Conservation (phyloP, 1,284 basidiomycete species). For the Boletellus deceptivus region DNA sequence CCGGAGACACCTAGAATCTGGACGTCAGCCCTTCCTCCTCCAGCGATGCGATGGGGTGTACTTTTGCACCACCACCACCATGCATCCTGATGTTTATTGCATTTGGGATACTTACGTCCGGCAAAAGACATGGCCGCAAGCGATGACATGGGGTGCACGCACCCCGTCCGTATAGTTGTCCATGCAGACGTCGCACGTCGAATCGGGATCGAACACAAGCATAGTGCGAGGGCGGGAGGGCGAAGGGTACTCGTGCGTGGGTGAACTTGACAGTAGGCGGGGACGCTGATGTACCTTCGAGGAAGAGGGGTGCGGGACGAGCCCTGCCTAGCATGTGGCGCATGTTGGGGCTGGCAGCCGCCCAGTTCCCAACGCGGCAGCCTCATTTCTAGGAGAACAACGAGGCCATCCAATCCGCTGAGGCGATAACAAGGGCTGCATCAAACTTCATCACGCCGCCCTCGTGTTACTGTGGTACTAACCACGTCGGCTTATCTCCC, state of each 20-base stretch:
- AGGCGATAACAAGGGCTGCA: too few relatives aligned
- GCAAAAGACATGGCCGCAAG: conserved; percentile 19
- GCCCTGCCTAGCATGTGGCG: background rate
- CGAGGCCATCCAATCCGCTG: background rate
- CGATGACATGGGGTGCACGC: conserved; percentile 8
- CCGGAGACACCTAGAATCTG: conserved; percentile 7
- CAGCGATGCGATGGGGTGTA: background rate
- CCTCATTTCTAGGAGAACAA: background rate
- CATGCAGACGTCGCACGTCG: conserved; percentile 15
- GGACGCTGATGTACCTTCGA: too few relatives aligned
- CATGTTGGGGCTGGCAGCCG: background rate
- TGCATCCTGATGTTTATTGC: too few relatives aligned
- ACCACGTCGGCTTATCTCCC: too few relatives aligned
- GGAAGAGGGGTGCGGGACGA: too few relatives aligned
- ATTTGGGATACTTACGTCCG: conserved; percentile 4
- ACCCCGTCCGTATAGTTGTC: conserved; percentile 8
- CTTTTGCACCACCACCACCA: too few relatives aligned
- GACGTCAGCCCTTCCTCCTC: background rate
- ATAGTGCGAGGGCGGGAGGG: conserved; percentile 1
- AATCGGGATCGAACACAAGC: conserved; percentile 12
- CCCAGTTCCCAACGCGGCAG: background rate
- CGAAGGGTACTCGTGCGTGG: too few relatives aligned
- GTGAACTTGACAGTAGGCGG: too few relatives aligned
- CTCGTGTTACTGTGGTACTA: too few relatives aligned
- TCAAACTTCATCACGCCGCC: too few relatives aligned